Evolutionary conservation across 345 rosid genomes (phyloP), one percentile per base, ranked within the genome.

Genomic region (Carallia pectinifolia): DNA sequence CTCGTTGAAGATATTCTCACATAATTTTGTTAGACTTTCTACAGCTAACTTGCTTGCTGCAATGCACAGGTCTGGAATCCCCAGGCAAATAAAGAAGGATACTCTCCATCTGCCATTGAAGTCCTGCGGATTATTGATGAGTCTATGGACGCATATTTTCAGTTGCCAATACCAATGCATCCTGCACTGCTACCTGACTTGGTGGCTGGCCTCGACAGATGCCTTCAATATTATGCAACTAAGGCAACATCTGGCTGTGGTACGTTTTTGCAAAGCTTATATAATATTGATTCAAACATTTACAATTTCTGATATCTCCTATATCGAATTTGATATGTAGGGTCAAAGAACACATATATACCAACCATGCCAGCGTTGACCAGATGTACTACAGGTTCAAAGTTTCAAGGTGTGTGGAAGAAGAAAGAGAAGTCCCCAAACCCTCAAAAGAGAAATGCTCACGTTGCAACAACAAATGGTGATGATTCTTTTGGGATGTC

Each of bases 291-390:
- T 78, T 59, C 63, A 29, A 53, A 56, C 19, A 61, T 71, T 65
- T 77, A 30, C 30, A 58, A 19, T 53, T 76, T 55, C 67, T 81
- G 74, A 64, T 79, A 48, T 77, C 55, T 65, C 53, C 37, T 58
- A 18, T 27, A 36, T 62, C 75, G 52, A 2, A 34, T 77, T 66
- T 82, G 66, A 54, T 72, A 34, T 72, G 58, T 77, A 95, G 99
- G 99, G 65, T 83, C 94, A 27, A 80, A 87, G 71, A 87, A 75
- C 69, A 85, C 89, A n/a, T 95, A 83, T 65, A 67, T 90, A 72
- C 99, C 97, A 33, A 88, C 97, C 33, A 86, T 95, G 98, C 99
- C 96, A 65, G 98, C 98, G 64, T 82, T 90, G 69, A 90, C 98
- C 39, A 84, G 99, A 76, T 92, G 96, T 77, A 84, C 83, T 8